Evolutionary conservation across 2,329 filamentous ascomycete species (phyloP), one percentile per base, ranked within the genome.

Genomic region (Aspergillus jensenii): DNA sequence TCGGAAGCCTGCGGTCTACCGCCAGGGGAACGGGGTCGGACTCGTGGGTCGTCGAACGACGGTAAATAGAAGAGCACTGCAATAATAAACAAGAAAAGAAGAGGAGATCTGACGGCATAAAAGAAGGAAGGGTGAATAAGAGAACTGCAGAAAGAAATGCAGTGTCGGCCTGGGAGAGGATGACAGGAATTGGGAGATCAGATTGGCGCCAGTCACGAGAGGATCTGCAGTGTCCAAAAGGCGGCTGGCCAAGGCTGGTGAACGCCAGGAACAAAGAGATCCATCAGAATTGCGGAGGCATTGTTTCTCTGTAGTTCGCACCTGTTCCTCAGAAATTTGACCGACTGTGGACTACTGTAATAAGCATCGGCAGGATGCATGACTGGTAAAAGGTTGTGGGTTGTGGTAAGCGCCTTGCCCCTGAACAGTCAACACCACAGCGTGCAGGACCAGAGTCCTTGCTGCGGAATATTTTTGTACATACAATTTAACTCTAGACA

Each of bases 151-250:
- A 31, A 47, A 47, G 44, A 31, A 23, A 41, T 9, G n/a, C 46
- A 47, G 23, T 41, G 19, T 37, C 27, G 19, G 25, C 9, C 17
- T 33, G n/a, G 12, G 43, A 33, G 41, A 31, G 49, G 50, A 37
- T 46, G 17, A 39, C 17, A 39, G 41, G 44, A 39, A 40, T 31
- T 39, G 33, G 15, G 35, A 55, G 52, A 31, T 39, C 31, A 33
- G 21, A 48, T 48, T 48, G 52, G 52, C 52, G 52, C 52, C 52
- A 55, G 52, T 55, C 52, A 55, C 52, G 52, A 55, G 52, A 55
- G 21, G 52, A 55, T 55, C 52, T 47, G 52, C 52, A 48, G 41
- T 47, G 33, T 47, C 52, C 35, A 48, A 40, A 50, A 47, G 52
- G 35, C 52, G 40, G 43, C 52, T 27, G 52, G 52, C 52, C 43